Conservation (phyloP, 1,139 yeast genomes). For the Geotrichum klebahnii region DNA sequence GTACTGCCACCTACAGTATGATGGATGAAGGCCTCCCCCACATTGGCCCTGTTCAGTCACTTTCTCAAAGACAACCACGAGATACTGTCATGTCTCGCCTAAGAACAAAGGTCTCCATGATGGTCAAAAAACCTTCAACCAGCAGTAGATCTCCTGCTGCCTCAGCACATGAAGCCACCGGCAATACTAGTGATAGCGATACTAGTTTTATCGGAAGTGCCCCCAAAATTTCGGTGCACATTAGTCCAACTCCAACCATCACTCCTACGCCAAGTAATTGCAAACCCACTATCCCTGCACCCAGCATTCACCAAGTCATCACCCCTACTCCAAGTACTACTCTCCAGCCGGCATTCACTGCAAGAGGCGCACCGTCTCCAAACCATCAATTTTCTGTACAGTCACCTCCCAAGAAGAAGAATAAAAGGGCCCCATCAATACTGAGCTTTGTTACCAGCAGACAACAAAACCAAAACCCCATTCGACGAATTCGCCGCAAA, state of each 20-base stretch:
- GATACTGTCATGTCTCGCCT: not conserved
- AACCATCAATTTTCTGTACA: not conserved
- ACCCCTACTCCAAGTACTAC: not conserved
- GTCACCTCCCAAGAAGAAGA: not conserved
- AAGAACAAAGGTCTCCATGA: not conserved
- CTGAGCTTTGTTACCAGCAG: not conserved
- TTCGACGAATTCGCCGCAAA: not conserved
- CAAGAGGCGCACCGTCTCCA: not conserved
- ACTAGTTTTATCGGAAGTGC: not conserved
- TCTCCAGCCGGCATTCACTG: not conserved
- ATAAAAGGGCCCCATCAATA: not conserved
- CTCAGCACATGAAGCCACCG: not conserved
- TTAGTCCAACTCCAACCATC: not conserved
- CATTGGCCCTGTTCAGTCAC: not conserved
- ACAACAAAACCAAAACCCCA: not conserved
- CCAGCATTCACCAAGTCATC: no score
- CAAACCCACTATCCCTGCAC: no score
- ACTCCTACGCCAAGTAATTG: not conserved
- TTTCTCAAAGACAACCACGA: not conserved
- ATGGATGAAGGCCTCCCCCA: not conserved
- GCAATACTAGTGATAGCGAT: not conserved
- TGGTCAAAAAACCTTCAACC: not conserved
- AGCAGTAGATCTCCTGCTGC: not conserved
- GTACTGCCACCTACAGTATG: not conserved
- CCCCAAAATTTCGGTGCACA: not conserved